Evolutionary conservation across 176 grass and related monocot species (phyloP).

Genomic region (Rhynchospora breviuscula): DNA sequence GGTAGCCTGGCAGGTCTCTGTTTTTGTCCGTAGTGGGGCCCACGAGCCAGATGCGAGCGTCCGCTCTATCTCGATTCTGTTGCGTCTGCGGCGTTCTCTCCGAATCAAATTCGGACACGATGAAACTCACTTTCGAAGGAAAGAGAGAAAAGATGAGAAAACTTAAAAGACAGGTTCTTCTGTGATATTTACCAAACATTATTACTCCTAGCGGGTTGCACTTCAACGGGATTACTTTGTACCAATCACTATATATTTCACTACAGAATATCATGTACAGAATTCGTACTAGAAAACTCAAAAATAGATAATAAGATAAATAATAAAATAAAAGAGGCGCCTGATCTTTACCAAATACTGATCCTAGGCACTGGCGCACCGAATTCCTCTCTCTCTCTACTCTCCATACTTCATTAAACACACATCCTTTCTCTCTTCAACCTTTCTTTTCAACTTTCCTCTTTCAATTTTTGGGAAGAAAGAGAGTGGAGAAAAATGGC

Average conservation of each 20-base stretch:
- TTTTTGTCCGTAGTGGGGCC: background rate
- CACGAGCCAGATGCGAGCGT: background rate
- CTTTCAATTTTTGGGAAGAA: background rate
- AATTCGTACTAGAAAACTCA: background rate
- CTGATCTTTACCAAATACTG: background rate
- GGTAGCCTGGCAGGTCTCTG: background rate
- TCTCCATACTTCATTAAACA: background rate
- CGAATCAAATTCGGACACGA: background rate
- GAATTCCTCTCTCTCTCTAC: background rate
- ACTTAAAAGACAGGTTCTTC: background rate
- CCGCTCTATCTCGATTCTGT: background rate
- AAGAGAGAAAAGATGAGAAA: background rate
- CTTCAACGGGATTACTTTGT: background rate
- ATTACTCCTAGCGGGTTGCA: background rate
- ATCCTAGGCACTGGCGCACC: background rate
- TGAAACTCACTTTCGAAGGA: background rate
- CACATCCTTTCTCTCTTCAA: background rate
- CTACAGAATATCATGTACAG: background rate
- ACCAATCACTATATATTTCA: background rate
- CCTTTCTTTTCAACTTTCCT: background rate
- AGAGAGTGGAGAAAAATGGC: slow-evolving; percentile 18
- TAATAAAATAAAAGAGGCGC: background rate
- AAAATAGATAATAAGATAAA: background rate
- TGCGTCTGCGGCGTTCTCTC: background rate
- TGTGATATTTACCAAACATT: background rate